Conservation (phyloP, 306 rosid species). For the Trifolium dubium region DNA sequence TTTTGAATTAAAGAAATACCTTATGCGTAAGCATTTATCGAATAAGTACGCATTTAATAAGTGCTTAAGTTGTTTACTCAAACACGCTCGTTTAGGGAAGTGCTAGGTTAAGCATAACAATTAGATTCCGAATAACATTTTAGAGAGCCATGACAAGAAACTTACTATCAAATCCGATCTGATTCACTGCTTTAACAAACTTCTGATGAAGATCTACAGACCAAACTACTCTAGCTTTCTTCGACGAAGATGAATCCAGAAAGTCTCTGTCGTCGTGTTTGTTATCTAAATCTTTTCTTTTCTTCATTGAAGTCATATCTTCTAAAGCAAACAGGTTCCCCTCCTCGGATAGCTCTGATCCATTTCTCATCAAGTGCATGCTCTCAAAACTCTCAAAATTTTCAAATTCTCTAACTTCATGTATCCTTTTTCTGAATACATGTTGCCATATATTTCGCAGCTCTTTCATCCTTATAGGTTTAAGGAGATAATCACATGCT, state of each 20-base stretch:
- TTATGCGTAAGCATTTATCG: background rate
- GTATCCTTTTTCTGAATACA: conserved; percentile 87
- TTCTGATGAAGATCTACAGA: conserved; percentile 97
- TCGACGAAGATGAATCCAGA: conserved; percentile 68
- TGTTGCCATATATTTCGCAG: conserved; percentile 96
- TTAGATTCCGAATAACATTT: conserved; percentile 13
- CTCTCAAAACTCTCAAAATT: conserved; percentile 71
- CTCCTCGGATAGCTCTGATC: conserved; percentile 78
- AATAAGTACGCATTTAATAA: background rate
- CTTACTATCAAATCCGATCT: conserved; percentile 96
- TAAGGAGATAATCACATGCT: conserved; percentile 96
- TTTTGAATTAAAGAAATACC: background rate
- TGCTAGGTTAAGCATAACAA: conserved; percentile 15
- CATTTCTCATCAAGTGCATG: conserved; percentile 62
- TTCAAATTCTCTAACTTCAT: conserved; percentile 85
- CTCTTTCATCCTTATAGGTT: conserved; percentile 98
- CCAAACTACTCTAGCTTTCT: conserved; percentile 98
- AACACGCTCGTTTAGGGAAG: conserved; percentile 5
- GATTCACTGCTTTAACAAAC: conserved; percentile 95
- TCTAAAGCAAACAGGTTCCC: conserved; percentile 63
- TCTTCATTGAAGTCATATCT: conserved; percentile 62
- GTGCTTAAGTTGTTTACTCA: background rate
- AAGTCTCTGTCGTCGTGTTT: conserved; percentile 75
- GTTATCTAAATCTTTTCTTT: conserved; percentile 76
- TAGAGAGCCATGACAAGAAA: conserved; percentile 35